phyloP scores from a whole-genome alignment of 2,329 filamentous ascomycete species.

The Cytospora piceicola region DNA sequence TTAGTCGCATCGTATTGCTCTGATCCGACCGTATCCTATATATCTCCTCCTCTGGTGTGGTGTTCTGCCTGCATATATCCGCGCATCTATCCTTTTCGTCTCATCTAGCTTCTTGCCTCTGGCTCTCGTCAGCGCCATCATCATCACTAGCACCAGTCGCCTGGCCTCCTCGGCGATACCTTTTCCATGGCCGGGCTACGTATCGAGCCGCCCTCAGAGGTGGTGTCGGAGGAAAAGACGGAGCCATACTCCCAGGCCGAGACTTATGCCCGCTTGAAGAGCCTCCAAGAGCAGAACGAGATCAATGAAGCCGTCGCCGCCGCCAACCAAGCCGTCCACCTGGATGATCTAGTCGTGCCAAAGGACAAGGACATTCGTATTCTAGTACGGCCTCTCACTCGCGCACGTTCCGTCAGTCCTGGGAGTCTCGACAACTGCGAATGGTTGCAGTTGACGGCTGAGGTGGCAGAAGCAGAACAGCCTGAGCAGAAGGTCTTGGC shows the following conservation, averaged over 20 bases:
- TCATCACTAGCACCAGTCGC: slow-evolving; percentile 14
- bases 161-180: slow-evolving; percentile 27
- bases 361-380: slow-evolving; percentile 59
- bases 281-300: slow-evolving; percentile 51
- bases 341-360: slow-evolving; percentile 54
- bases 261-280: slow-evolving; percentile 54
- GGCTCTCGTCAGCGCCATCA: slow-evolving; percentile 26
- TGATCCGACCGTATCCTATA: not conserved
- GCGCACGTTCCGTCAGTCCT: slow-evolving; percentile 59
- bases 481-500: slow-evolving; percentile 61
- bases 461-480: slow-evolving; percentile 54
- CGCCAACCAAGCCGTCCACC: slow-evolving; percentile 51
- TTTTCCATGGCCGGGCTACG: slow-evolving; percentile 52
- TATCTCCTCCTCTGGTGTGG: not conserved
- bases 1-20: not conserved
- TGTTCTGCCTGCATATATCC: slow-evolving; percentile 15
- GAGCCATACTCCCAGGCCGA: slow-evolving; percentile 63
- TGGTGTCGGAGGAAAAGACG: slow-evolving; percentile 53
- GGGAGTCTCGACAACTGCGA: slow-evolving; percentile 57
- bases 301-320: slow-evolving; percentile 37
- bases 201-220: slow-evolving; percentile 32
- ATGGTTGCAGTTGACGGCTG: slow-evolving; percentile 60
- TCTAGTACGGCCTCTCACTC: slow-evolving; percentile 58
- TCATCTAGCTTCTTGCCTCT: slow-evolving; percentile 27
- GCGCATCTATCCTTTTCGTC: slow-evolving; percentile 19